phyloP scores from a whole-genome alignment of 768 basidiomycete genomes.

The Dictyophora rubrovolvata region DNA sequence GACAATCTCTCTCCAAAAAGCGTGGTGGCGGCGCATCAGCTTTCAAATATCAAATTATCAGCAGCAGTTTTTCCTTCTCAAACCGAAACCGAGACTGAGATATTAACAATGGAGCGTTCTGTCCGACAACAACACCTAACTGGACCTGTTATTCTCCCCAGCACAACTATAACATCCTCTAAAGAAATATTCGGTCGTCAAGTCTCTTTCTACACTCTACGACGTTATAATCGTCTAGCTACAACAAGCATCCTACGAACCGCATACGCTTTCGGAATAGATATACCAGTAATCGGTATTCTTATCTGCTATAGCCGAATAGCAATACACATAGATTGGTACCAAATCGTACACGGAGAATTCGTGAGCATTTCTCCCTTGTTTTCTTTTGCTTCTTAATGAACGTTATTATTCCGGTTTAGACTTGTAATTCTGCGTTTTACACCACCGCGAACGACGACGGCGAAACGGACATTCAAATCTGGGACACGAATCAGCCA shows the following conservation, averaged over 20 bases:
- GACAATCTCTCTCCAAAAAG: background rate
- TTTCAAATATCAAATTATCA: background rate
- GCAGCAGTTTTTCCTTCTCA: constrained; percentile 1
- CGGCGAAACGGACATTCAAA: background rate
- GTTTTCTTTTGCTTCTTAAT: background rate
- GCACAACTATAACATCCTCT: constrained; percentile 1
- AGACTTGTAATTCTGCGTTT: constrained; percentile 3
- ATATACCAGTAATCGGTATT: constrained; percentile 1
- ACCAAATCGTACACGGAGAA: background rate
- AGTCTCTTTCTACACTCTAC: background rate
- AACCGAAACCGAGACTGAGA: background rate
- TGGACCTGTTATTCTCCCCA: background rate
- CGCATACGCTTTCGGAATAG: background rate
- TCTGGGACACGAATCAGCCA: background rate
- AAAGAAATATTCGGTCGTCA: background rate
- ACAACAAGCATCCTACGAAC: constrained; percentile 1
- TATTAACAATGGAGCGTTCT: background rate
- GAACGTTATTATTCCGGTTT: background rate
- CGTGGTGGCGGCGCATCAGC: background rate
- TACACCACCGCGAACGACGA: background rate
- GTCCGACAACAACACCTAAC: background rate
- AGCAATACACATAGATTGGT: constrained; percentile 9
- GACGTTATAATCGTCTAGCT: constrained; percentile 6
- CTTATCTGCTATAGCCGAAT: background rate
- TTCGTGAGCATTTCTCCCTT: background rate